Evolutionary conservation across 106 monocot genomes (phyloP), one percentile per base, ranked within the genome.

Genomic region (Platanthera guangdongensis): DNA sequence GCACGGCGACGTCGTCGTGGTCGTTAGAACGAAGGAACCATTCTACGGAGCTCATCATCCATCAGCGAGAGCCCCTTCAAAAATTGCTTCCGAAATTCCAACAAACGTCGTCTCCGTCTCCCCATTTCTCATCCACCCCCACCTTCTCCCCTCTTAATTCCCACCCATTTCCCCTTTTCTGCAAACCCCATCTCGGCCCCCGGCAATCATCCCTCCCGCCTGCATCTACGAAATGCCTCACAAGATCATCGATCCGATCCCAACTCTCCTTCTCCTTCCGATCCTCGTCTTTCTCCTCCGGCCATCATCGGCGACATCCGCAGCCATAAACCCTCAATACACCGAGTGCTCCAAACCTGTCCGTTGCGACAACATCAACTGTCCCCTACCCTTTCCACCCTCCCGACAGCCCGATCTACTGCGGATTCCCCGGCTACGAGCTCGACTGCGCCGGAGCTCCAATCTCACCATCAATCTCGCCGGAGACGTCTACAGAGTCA

Each of bases 371-470:
- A 22, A 18, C 7, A 39, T 50, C 39, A 69, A 45, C 65, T n/a
- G 68, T 80, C 55, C 54, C 80, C 51, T 80, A 75, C 69, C 80
- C 80, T 48, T 75, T 80, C n/a, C 64, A 52, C 53, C 19, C 68
- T 39, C 4, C 65, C 45, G 0, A 19, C 46, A 75, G 67, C 68
- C 80, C 74, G 9, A 10, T 7, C 45, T 68, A 75, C 80, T 80
- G 80, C 55, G 80, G 80, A 46, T 21, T 51, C 55, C 80, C 80
- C 10, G 51, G 39, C 15, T 80, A 68, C 52, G 54, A 69, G 5
- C 68, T 80, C 68, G 0, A 21, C 45, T 75, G 80, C 69, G 30
- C 11, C 69, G 74, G n/a, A 15, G 1, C 39, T 28, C 19, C 50
- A 15, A 49, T 19, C 75, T 75, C 28, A 68, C 74, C 68, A 75